Percentiles rank a stretch among this genome's conserved stretches.
Conservation (phyloP, 345 rosid genomes). For the Nasturtium officinale region DNA sequence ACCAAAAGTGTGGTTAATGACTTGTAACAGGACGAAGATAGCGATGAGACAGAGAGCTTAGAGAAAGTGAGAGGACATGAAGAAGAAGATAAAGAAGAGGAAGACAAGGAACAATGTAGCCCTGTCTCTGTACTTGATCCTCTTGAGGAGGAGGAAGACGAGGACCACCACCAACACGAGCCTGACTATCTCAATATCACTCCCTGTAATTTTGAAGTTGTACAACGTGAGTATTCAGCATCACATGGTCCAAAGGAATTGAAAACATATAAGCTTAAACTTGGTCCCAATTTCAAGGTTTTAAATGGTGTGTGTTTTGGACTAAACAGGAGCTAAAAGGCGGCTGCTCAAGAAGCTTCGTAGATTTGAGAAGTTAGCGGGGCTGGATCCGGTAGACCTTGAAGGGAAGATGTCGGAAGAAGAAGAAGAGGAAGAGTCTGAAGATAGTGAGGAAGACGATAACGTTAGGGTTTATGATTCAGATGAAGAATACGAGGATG, state of each 20-base stretch:
- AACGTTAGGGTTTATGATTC: slow-evolving; percentile 35
- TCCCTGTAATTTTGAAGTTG: slow-evolving; percentile 56
- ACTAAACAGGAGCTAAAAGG: slow-evolving; percentile 65
- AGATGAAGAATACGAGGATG: slow-evolving; percentile 37
- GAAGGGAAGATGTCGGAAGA: slow-evolving; percentile 65
- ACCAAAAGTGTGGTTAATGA: slow-evolving; percentile 39
- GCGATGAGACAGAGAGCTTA: slow-evolving; percentile 48
- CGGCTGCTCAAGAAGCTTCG: slow-evolving; percentile 71
- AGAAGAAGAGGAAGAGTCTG: slow-evolving; percentile 30
- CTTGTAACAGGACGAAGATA: slow-evolving; percentile 55
- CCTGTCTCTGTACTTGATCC: slow-evolving; percentile 94
- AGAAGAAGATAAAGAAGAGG: slow-evolving; percentile 57
- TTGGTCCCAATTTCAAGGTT: slow-evolving; percentile 7
- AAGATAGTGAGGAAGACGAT: slow-evolving; percentile 45
- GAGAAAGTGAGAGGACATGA: slow-evolving; percentile 47
- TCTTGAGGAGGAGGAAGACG: slow-evolving; percentile 53
- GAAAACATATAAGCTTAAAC: neutral
- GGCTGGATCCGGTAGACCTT: slow-evolving; percentile 78
- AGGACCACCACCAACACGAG: slow-evolving; percentile 54
- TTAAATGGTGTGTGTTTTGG: slow-evolving; percentile 19
- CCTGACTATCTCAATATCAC: slow-evolving; percentile 44
- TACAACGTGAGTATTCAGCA: slow-evolving; percentile 66
- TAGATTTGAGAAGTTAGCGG: slow-evolving; percentile 81
- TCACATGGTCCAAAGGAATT: slow-evolving; percentile 9
- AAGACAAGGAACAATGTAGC: slow-evolving; percentile 86